Percentiles rank a stretch among this genome's conserved stretches.
Evolutionary conservation across 1,139 yeast genomes (phyloP).

Genomic region (Yamadazyma aaseri): DNA sequence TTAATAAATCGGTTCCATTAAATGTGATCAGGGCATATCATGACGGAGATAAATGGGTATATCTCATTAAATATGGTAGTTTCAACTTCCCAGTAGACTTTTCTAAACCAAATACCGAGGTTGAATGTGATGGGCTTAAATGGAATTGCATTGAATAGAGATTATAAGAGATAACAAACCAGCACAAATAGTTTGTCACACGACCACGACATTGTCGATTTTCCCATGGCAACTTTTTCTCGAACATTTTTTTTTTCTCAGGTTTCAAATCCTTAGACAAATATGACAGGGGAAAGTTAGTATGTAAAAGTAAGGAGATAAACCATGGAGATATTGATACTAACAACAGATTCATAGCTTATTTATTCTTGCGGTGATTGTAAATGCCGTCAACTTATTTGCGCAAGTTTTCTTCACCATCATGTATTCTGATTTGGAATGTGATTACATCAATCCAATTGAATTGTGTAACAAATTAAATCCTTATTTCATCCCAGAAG

Average conservation of each 20-base stretch:
- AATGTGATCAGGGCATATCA: conserved; percentile 29
- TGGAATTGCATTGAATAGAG: conserved; percentile 23
- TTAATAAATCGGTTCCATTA: conserved; percentile 21
- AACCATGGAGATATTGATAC: neutral
- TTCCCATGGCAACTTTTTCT: conserved; percentile 1
- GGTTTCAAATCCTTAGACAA: conserved; percentile 2
- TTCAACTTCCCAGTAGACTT: conserved; percentile 26
- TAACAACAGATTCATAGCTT: conserved; percentile 42
- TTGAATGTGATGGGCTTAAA: conserved; percentile 11
- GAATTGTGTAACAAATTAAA: conserved; percentile 93
- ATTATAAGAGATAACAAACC: neutral
- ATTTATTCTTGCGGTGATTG: conserved; percentile 79
- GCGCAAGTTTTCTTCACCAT: conserved; percentile 91
- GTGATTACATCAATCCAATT: conserved; percentile 94
- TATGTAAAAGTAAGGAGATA: conserved; percentile 17
- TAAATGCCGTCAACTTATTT: conserved; percentile 84
- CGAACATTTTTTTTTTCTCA: neutral
- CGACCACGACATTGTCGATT: conserved; percentile 2
- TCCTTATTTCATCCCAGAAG: conserved; percentile 89
- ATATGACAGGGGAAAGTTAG: conserved; percentile 35
- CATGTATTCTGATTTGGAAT: conserved; percentile 90
- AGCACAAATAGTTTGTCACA: neutral
- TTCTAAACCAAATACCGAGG: conserved; percentile 14
- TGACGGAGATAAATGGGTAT: conserved; percentile 23
- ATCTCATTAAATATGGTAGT: conserved; percentile 28